Percentiles rank a stretch among this genome's conserved stretches.
phyloP scores from a whole-genome alignment of 1,139 yeast genomes.

The Candida sanyaensis region DNA sequence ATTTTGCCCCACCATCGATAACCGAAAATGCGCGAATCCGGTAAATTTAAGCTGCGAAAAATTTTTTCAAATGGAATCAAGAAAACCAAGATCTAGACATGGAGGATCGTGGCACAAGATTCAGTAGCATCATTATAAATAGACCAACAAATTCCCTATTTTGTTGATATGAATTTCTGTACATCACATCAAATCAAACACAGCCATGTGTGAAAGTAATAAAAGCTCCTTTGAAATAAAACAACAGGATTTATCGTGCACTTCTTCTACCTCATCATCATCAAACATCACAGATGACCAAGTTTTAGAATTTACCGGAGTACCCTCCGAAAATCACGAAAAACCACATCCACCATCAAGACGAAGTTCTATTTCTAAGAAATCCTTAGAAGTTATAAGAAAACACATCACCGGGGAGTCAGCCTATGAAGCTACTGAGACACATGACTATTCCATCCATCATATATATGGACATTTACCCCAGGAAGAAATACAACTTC shows the following conservation, averaged over 20 bases:
- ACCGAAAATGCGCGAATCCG: conserved; percentile 1
- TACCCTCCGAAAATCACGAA: conserved; percentile 10
- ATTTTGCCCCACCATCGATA: conserved; percentile 1
- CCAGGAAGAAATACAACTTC: conserved; percentile 30
- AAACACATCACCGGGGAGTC: conserved; percentile 15
- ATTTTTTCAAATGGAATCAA: neutral
- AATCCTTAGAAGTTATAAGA: conserved; percentile 17
- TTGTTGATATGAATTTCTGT: too few species aligned
- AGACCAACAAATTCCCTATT: neutral
- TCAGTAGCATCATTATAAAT: neutral
- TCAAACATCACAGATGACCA: conserved; percentile 9
- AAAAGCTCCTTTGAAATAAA: conserved; percentile 11
- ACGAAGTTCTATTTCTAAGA: conserved; percentile 14
- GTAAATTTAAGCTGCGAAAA: conserved; percentile 5
- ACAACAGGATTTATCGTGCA: conserved; percentile 11
- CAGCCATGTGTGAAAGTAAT: conserved; percentile 5
- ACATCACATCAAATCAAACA: neutral
- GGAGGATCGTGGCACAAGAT: too few species aligned
- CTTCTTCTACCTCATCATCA: conserved; percentile 15
- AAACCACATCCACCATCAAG: conserved; percentile 13
- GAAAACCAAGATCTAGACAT: neutral
- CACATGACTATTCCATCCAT: conserved; percentile 24
- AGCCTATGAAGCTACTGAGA: conserved; percentile 1
- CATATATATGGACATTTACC: conserved; percentile 39
- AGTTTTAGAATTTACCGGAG: conserved; percentile 19